Evolutionary conservation across 78 protist species (phyloP), one percentile per base, ranked within the genome.

Genomic region (Speleostelium caveatum): DNA sequence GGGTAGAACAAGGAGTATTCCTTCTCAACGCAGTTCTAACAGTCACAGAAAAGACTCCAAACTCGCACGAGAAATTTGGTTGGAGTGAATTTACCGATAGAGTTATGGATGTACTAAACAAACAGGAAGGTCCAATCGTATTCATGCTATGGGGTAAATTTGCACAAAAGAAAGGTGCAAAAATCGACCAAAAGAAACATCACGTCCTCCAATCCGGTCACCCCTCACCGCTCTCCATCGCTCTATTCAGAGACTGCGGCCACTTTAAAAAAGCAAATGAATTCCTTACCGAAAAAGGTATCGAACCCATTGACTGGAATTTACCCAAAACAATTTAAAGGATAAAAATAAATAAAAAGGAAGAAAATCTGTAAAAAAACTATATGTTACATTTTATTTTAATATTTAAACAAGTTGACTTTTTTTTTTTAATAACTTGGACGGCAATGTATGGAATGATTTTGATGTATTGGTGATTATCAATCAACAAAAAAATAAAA

Each of bases 1-100:
- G 97, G 97, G 95, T 96, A 4, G 30, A 28, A 63, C 96, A 92
- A 33, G 97, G 97, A 42, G 96, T 96, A 14, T 76, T 96, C 42
- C 2, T 96, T 24, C 38, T 96, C 21, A 96, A 96, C 55, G 89
- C 97, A 1, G 65, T 38, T 12, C 38, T 96, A 68, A 96, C 97
- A 0, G 97, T 96, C 3, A 60, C 55, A 2, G 45, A 21, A 14
- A 30, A 49, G 21, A 32, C 92, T 36, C 74, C 97, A 32, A 96
- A 93, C 53, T 72, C 92, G 19, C 97, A 96, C 85, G 19, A 28
- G 1, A 21, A 59, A 30, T n/a, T 12, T 19, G 97, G 97, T 12
- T 96, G 97, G 97, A 42, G 42, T 38, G 2, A 2, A 2, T 96
- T 96, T 79, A 96, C 97, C 14, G 97, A 96, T 69, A 80, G 53